Evolutionary conservation across 2,329 filamentous ascomycete genomes (phyloP).

Genomic region (Cladosporium sp.): DNA sequence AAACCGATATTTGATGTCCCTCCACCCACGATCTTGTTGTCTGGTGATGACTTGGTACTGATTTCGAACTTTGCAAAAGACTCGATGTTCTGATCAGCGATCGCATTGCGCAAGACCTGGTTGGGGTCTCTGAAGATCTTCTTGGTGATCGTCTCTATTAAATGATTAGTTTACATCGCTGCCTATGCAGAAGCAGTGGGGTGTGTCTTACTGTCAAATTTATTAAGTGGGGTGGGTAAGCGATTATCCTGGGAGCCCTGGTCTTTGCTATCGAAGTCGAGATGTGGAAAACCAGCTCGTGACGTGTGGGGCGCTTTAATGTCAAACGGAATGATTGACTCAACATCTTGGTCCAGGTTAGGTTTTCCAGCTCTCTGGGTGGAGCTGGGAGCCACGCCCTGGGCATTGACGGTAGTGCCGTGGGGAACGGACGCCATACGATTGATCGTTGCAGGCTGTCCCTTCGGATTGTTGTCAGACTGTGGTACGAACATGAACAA

Average conservation of each 20-base stretch:
- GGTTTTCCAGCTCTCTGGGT: background rate
- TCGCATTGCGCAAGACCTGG: background rate
- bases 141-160: background rate
- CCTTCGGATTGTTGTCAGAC: background rate
- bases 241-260: background rate
- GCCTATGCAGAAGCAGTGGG: background rate
- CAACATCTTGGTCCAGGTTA: background rate
- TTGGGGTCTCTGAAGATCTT: background rate
- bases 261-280: background rate
- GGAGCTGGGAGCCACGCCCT: background rate
- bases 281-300: background rate
- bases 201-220: background rate
- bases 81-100: background rate
- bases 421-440: background rate
- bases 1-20: background rate
- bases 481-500: background rate
- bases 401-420: background rate
- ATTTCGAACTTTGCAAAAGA: background rate
- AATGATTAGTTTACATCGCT: background rate
- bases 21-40: background rate
- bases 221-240: background rate
- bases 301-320: too few species aligned
- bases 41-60: background rate
- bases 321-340: background rate
- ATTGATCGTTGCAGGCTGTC: background rate